These are phyloP conservation scores for Grigorovia transvaalensis DNA, from an alignment of 805 yeast species.

Conservation along the genomic window DNA sequence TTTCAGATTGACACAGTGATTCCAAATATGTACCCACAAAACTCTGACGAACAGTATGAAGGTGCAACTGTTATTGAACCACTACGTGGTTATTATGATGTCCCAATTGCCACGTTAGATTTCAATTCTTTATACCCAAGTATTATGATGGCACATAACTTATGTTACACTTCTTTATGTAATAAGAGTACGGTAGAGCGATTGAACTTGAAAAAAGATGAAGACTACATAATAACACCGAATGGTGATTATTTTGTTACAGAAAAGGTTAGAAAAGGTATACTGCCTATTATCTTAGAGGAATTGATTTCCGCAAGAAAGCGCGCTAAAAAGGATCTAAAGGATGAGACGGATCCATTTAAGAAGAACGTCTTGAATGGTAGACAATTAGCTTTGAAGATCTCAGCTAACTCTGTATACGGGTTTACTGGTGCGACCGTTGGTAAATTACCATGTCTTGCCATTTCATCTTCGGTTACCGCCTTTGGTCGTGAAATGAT, in stretches of 20 bases:
- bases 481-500: conserved; percentile 97
- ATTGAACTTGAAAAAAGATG: conserved; percentile 50
- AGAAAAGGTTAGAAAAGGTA: conserved; percentile 58
- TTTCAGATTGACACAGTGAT: conserved; percentile 74
- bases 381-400: conserved; percentile 90
- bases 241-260: conserved; percentile 88
- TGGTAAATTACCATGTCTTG: conserved; percentile 93
- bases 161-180: conserved; percentile 86
- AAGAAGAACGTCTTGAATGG: conserved; percentile 90
- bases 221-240: conserved; percentile 80
- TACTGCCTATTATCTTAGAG: conserved; percentile 81
- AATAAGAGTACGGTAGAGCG: conserved; percentile 59
- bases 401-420: conserved; percentile 95
- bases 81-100: conserved; percentile 86
- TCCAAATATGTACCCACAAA: conserved; percentile 76
- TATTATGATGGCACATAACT: conserved; percentile 97
- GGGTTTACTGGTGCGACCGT: conserved; percentile 99
- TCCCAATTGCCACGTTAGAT: conserved; percentile 95
- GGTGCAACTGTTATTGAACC: conserved; percentile 99
- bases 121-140: conserved; percentile 96
- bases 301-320: conserved; percentile 89
- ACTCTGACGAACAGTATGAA: conserved; percentile 86
- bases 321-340: conserved; percentile 80
- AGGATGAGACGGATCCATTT: conserved; percentile 90
- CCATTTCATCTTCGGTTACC: conserved; percentile 91